Percentiles rank a stretch among this genome's conserved stretches.
These are phyloP conservation scores for Mortierella sp. DNA, from an alignment of 371 early-diverging fungal species.

Conservation along the genomic window DNA sequence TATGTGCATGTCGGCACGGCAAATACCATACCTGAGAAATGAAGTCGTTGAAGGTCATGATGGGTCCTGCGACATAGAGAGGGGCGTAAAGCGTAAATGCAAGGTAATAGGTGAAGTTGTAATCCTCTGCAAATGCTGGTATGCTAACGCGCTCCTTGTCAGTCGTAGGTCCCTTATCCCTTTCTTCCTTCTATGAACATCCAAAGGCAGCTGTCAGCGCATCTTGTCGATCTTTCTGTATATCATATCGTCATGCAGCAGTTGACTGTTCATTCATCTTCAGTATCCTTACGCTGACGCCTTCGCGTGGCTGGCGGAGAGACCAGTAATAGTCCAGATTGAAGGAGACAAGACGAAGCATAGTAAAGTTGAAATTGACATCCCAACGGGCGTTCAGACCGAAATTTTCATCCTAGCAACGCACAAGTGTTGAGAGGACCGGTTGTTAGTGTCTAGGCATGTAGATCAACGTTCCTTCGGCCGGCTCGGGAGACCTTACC, in stretches of 20 bases:
- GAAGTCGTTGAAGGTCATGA: constrained; percentile 94
- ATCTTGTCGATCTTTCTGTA: not conserved
- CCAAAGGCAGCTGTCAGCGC: too few species aligned
- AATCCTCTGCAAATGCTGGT: constrained; percentile 69
- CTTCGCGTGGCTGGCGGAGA: constrained; percentile 41
- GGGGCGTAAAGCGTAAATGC: constrained; percentile 90
- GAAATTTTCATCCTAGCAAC: constrained; percentile 61
- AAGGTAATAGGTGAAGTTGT: constrained; percentile 79
- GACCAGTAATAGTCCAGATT: constrained; percentile 94
- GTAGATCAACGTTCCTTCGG: not conserved
- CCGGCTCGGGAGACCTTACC: constrained; percentile 54
- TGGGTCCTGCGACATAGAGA: constrained; percentile 94
- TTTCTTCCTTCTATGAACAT: constrained; percentile 57
- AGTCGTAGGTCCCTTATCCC: constrained; percentile 43
- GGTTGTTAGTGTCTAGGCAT: constrained; percentile 3
- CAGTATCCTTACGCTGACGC: constrained; percentile 2
- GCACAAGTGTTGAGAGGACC: too few species aligned
- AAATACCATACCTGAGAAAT: constrained; percentile 75
- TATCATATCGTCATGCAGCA: too few species aligned
- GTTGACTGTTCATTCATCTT: too few species aligned
- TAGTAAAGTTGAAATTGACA: constrained; percentile 87
- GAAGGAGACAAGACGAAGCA: constrained; percentile 90
- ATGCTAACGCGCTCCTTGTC: constrained; percentile 73
- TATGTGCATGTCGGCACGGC: too few species aligned
- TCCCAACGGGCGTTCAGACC: constrained; percentile 86